Percentiles rank a stretch among this genome's conserved stretches.
These are phyloP conservation scores for Zangia roseola DNA, from an alignment of 768 basidiomycete species.

Conservation along the genomic window DNA sequence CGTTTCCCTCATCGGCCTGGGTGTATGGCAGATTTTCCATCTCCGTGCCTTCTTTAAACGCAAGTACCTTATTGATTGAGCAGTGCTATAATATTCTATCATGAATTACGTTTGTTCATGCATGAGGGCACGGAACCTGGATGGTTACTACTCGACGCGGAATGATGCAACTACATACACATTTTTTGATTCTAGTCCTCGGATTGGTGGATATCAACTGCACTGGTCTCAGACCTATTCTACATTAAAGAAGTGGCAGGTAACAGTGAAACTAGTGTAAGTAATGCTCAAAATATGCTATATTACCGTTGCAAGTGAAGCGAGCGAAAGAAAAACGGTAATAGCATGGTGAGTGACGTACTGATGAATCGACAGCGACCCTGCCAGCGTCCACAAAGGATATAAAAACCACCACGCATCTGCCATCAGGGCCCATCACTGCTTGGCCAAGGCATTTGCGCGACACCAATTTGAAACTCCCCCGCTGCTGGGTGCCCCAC, in stretches of 20 bases:
- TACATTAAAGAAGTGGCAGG: slow-evolving; percentile 2
- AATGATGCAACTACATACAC: not conserved
- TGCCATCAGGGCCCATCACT: slow-evolving; percentile 9
- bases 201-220: not conserved
- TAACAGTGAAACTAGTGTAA: not conserved
- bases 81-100: slow-evolving; percentile 8
- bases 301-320: not conserved
- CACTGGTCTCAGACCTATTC: slow-evolving; percentile 6
- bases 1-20: slow-evolving; percentile 70
- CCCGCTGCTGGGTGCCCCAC: slow-evolving; percentile 16
- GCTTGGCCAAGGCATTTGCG: slow-evolving; percentile 35
- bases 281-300: not conserved
- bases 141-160: not conserved
- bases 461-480: slow-evolving; percentile 47
- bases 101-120: slow-evolving; percentile 3
- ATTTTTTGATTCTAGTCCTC: too few species aligned
- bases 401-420: not conserved
- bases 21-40: slow-evolving; percentile 95
- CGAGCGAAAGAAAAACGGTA: not conserved
- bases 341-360: not conserved
- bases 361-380: not conserved
- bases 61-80: slow-evolving; percentile 87
- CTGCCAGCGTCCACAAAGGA: not conserved
- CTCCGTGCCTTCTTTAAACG: slow-evolving; percentile 93
- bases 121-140: not conserved